Evolutionary conservation across 345 rosid genomes (phyloP).

Genomic region (Abelmoschus esculentus): DNA sequence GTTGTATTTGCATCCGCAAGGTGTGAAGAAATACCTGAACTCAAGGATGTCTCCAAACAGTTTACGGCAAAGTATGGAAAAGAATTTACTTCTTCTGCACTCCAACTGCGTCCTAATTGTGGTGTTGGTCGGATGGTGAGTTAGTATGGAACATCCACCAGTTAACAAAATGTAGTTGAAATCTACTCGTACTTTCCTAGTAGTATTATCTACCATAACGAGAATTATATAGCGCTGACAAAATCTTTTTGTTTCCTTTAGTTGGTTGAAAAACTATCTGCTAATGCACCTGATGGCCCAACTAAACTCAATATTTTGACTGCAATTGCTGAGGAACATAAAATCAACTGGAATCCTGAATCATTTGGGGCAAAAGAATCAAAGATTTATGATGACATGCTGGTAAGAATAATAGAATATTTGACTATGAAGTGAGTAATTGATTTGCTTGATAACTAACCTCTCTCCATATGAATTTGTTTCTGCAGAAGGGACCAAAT

Average conservation of each 20-base stretch:
- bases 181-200: not conserved
- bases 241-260: constrained; percentile 15
- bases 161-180: not conserved
- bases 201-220: not conserved
- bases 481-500: constrained; percentile 60
- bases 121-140: constrained; percentile 85
- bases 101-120: constrained; percentile 71
- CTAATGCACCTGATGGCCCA: constrained; percentile 75
- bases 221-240: not conserved
- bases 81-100: constrained; percentile 65
- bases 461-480: constrained; percentile 12
- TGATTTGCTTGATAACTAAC: constrained; percentile 8
- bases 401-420: constrained; percentile 29
- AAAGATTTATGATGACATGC: constrained; percentile 43
- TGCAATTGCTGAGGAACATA: constrained; percentile 73
- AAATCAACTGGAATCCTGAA: constrained; percentile 65
- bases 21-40: constrained; percentile 70
- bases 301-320: constrained; percentile 61
- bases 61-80: constrained; percentile 82
- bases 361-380: constrained; percentile 47
- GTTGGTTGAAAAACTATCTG: constrained; percentile 83
- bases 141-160: not conserved
- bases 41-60: constrained; percentile 60
- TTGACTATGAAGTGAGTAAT: not conserved
- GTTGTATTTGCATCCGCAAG: constrained; percentile 70